phyloP scores from a whole-genome alignment of 305 asterid species.

The Plantago rigida region DNA sequence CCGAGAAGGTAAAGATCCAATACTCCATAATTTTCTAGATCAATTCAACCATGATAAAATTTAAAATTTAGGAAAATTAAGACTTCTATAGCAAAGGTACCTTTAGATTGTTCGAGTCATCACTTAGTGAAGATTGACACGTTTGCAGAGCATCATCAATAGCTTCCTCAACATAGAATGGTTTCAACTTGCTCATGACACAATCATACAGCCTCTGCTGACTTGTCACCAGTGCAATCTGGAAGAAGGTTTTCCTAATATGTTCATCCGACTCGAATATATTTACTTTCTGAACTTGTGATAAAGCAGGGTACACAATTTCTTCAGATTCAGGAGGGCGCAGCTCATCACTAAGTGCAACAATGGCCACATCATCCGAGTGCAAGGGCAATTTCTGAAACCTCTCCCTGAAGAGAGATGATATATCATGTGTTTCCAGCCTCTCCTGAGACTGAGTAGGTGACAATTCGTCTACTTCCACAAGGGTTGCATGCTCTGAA shows the following conservation, averaged over 20 bases:
- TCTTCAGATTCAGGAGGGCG: constrained; percentile 45
- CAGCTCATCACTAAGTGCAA: constrained; percentile 43
- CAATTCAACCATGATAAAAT: neutral
- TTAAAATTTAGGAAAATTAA: constrained; percentile 7
- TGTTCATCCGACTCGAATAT: constrained; percentile 33
- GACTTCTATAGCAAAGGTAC: constrained; percentile 30
- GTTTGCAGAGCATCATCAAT: constrained; percentile 33
- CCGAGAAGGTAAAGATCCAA: constrained; percentile 3
- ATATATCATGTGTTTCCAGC: constrained; percentile 26
- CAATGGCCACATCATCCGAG: constrained; percentile 26
- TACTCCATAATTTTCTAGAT: constrained; percentile 3
- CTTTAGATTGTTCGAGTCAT: constrained; percentile 31
- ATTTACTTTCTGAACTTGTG: constrained; percentile 30
- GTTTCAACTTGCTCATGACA: constrained; percentile 49
- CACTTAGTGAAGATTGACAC: constrained; percentile 32
- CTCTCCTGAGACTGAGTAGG: constrained; percentile 42
- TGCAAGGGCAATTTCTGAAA: constrained; percentile 43
- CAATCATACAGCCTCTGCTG: constrained; percentile 54
- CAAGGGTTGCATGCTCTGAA: constrained; percentile 33
- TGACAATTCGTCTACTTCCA: constrained; percentile 47
- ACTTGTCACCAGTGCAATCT: constrained; percentile 52
- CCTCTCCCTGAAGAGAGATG: constrained; percentile 25
- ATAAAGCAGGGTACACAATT: constrained; percentile 31
- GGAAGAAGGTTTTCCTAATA: constrained; percentile 36
- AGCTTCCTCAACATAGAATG: constrained; percentile 39